Percentiles rank a stretch among this genome's conserved stretches.
phyloP scores from a whole-genome alignment of 1,284 basidiomycete genomes.

The Gomphus sp. region DNA sequence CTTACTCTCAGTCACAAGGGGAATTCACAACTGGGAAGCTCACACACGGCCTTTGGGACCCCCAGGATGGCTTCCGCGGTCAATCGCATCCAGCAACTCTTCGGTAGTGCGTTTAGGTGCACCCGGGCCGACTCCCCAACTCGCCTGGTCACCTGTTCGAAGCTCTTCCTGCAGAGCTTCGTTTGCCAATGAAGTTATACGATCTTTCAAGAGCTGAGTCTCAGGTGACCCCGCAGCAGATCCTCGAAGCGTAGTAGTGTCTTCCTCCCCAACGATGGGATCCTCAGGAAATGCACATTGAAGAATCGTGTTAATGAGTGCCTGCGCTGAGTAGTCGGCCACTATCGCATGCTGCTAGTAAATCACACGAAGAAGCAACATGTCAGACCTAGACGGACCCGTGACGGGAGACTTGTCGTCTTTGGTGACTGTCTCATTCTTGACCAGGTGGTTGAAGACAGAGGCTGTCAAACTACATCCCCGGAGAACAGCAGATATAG shows the following conservation, averaged over 20 bases:
- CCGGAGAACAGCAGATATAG: slow-evolving; percentile 82
- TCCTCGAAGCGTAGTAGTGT: slow-evolving; percentile 72
- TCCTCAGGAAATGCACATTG: slow-evolving; percentile 73
- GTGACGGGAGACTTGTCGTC: slow-evolving; percentile 96
- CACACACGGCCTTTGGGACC: slow-evolving; percentile 69
- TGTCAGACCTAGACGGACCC: slow-evolving; percentile 37
- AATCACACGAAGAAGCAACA: background rate
- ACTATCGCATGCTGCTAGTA: slow-evolving; percentile 37
- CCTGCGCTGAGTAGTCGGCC: slow-evolving; percentile 87
- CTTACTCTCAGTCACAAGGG: slow-evolving; percentile 18
- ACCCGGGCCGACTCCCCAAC: slow-evolving; percentile 58
- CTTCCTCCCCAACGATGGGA: slow-evolving; percentile 93
- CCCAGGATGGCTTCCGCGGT: slow-evolving; percentile 77
- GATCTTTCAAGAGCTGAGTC: slow-evolving; percentile 37
- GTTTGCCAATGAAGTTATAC: slow-evolving; percentile 80
- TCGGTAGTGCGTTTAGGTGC: slow-evolving; percentile 37
- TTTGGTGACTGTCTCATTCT: slow-evolving; percentile 83
- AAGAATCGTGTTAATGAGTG: slow-evolving; percentile 78
- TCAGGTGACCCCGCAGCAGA: slow-evolving; percentile 18
- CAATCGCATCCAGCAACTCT: slow-evolving; percentile 77
- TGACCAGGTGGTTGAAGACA: slow-evolving; percentile 85
- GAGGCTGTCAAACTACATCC: slow-evolving; percentile 80
- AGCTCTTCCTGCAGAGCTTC: slow-evolving; percentile 62
- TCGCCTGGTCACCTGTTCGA: slow-evolving; percentile 35
- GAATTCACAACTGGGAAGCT: slow-evolving; percentile 5